These are phyloP conservation scores for Globisporangium sylvaticum DNA, from an alignment of 352 stramenopile genomes.

Conservation along the genomic window DNA sequence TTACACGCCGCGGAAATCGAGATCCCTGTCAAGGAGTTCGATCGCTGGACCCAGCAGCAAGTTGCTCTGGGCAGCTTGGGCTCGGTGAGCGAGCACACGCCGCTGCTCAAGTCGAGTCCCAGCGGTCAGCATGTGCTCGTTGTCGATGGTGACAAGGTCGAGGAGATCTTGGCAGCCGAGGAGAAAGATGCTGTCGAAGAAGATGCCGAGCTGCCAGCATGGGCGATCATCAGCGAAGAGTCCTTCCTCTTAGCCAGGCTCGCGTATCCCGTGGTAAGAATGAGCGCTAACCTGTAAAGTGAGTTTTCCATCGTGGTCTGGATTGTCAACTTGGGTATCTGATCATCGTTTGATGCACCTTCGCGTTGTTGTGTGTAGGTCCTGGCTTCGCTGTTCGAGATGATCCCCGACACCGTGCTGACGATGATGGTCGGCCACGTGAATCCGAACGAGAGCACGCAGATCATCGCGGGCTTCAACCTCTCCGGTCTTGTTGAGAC, in stretches of 20 bases:
- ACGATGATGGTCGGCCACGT: background rate
- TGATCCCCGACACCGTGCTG: background rate
- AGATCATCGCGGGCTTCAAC: background rate
- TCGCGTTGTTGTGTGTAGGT: background rate
- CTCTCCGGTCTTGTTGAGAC: background rate
- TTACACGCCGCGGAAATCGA: background rate
- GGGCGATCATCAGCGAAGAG: background rate
- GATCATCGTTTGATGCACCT: background rate
- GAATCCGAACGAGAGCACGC: background rate
- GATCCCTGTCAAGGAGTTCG: background rate
- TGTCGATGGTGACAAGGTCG: background rate
- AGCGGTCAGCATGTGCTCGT: background rate
- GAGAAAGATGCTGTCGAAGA: background rate
- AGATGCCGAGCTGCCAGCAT: background rate
- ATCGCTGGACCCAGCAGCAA: background rate
- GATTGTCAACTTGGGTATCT: background rate
- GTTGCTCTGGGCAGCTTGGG: background rate
- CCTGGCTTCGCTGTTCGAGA: background rate
- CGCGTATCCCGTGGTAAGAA: background rate
- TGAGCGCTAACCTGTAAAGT: background rate
- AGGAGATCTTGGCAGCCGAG: background rate
- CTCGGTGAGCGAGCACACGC: background rate
- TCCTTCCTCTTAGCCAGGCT: background rate
- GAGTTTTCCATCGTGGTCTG: background rate
- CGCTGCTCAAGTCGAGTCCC: background rate